phyloP scores from a whole-genome alignment of 2,329 filamentous ascomycete species.

The Pestalotiopsis sp. region DNA sequence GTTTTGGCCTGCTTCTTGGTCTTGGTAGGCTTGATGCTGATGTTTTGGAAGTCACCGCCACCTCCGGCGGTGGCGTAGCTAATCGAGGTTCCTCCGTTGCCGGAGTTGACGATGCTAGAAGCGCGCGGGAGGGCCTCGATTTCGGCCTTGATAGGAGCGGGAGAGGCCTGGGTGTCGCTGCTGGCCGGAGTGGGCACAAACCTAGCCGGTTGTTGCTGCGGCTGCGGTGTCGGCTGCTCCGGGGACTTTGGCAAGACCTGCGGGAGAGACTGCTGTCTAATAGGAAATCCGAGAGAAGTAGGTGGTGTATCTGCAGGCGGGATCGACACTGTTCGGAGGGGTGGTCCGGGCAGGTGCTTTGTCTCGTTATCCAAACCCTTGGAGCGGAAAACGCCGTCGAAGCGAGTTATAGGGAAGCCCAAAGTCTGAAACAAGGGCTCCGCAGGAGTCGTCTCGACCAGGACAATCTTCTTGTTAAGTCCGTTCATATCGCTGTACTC shows the following conservation, averaged over 20 bases:
- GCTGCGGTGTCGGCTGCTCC: not conserved
- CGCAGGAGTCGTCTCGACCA: constrained; percentile 34
- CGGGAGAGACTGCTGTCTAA: constrained; percentile 15
- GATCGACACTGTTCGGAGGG: constrained; percentile 21
- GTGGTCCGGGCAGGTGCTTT: constrained; percentile 20
- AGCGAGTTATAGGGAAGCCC: constrained; percentile 32
- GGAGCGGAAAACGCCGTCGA: constrained; percentile 32
- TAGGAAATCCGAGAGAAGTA: not conserved
- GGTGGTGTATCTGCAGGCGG: constrained; percentile 12
- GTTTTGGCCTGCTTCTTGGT: constrained; percentile 31
- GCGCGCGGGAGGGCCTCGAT: constrained; percentile 17
- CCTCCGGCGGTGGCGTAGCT: constrained; percentile 36
- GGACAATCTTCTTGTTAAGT: constrained; percentile 22
- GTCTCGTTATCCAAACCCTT: constrained; percentile 32
- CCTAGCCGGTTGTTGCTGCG: not conserved
- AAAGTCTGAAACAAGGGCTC: constrained; percentile 32
- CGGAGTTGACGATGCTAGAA: constrained; percentile 31
- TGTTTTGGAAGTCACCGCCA: constrained; percentile 29
- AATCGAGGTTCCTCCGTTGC: constrained; percentile 35
- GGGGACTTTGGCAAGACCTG: not conserved
- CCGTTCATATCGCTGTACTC: constrained; percentile 29
- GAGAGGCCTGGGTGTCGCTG: constrained; percentile 4
- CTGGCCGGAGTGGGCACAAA: constrained; percentile 7
- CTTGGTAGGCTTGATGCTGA: constrained; percentile 32
- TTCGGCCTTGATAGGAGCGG: not conserved